Base-by-base conservation (phyloP, 2,329 filamentous ascomycete species). In the Lecanosticta acicola region DNA sequence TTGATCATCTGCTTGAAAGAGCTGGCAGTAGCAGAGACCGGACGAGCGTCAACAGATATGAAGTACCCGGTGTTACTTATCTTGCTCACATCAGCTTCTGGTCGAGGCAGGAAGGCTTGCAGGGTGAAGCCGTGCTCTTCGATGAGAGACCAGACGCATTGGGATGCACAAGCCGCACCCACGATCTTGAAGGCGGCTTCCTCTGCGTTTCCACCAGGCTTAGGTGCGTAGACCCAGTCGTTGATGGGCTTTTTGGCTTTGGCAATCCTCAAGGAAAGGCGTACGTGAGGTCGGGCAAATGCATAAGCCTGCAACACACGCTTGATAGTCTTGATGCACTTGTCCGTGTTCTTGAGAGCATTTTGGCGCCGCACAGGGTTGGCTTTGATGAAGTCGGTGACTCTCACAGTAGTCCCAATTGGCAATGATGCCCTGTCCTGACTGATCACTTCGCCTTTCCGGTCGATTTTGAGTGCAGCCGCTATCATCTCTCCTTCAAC, bases 31-130 rank as follows among this genome's bases (percentile, higher is more conserved):
- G 72, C 59, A 2, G 77, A 75, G 11, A 90, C 68, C 3, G 85
- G 85, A 14, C 85, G 75, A 11, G 73, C 73, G 59, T 90, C 84
- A 17, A 90, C 71, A 0, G 83, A 85, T 24, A 89, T 66, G 60
- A 81, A 88, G 3, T 74, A 65, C 7, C 71, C 71, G 11, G 65
- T 41, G 14, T 65, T 65, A 29, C 62, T 61, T 39, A 75, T 60
- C 41, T 71, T 73, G 21, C 58, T 49, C 5, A 55, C 49, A 21
- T 60, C 66, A 14, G 76, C 74, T 44, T 71, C 68, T 3, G 69
- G 67, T 24, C 64, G 75, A 1, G 83, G 79, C 0, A 88, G 57
- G 41, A 82, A 75, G 1, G 78, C 79, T 41, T 79, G 71, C 8
- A 87, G 63, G 0, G 66, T 57, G 42, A 79, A 78, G 10, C 50